Evolutionary conservation across 139 green algal genomes (phyloP), one percentile per base, ranked within the genome.

Genomic region (Tetratostichococcus sp.): DNA sequence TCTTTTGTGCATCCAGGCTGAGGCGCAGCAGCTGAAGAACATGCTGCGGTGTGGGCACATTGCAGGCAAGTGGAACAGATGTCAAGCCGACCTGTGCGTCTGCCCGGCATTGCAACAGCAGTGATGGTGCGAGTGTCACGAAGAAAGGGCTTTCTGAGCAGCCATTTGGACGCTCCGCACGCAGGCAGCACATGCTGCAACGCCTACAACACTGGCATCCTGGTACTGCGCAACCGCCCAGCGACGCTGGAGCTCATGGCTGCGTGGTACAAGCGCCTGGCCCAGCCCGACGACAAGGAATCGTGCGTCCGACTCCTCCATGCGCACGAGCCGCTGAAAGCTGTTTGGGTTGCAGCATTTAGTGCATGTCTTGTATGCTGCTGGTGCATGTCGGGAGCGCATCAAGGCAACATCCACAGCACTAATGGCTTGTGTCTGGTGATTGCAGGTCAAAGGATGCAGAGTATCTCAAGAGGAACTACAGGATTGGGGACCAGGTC

Each of bases 161-260:
- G n/a, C n/a, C n/a, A n/a, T n/a, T n/a, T n/a, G n/a, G n/a, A n/a
- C n/a, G n/a, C n/a, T n/a, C n/a, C n/a, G n/a, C n/a, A 30, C 16
- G 62, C 30, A 68, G 62, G n/a, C 62, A 68, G 28, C n/a, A 34
- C 62, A 34, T 35, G 62, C 62, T 68, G 62, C n/a, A 68, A 35
- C 11, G 62, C 62, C 26, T 34, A 35, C 62, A 68, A 68, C 62
- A 34, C n/a, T 1, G 62, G 62, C 62, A 68, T 68, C 62, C 22
- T 68, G n/a, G 28, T 68, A 5, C 62, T 68, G 62, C 62, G 62
- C 62, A 68, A 68, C 62, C n/a, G 62, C 28, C 30, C n/a, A 14
- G 28, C n/a, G 22, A 68, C 30, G 28, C 62, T 68, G 5, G 62
- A 68, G 26, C 22, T 68, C 6, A 32, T 68, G n/a, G 26, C 5